Evolutionary conservation across 2,329 filamentous ascomycete genomes (phyloP).

Genomic region (Neurospora sp.): DNA sequence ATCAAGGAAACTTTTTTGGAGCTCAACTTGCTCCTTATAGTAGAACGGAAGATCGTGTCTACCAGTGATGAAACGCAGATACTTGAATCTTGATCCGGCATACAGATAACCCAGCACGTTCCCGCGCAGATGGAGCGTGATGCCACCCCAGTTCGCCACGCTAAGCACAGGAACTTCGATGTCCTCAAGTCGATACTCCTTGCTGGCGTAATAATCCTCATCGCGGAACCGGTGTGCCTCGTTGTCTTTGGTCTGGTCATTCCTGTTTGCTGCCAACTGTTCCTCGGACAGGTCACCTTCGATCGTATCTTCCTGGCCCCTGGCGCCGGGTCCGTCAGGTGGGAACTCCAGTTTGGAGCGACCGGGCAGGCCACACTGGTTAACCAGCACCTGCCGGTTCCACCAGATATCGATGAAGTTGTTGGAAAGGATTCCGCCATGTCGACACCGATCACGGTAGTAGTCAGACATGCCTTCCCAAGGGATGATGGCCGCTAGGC

Average conservation of each 20-base stretch:
- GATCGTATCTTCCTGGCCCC: conserved; percentile 36
- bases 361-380: conserved; percentile 51
- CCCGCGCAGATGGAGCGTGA: conserved; percentile 56
- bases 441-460: conserved; percentile 47
- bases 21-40: conserved; percentile 56
- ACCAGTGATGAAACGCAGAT: conserved; percentile 58
- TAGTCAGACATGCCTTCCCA: conserved; percentile 46
- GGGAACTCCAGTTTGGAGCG: conserved; percentile 22
- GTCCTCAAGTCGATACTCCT: conserved; percentile 54
- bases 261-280: conserved; percentile 37
- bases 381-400: conserved; percentile 54
- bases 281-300: conserved; percentile 48
- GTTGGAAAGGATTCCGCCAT: conserved; percentile 52
- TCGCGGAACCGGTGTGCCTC: conserved; percentile 47
- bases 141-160: conserved; percentile 64
- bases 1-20: conserved; percentile 59
- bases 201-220: conserved; percentile 52
- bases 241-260: conserved; percentile 37
- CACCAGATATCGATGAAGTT: conserved; percentile 55
- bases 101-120: conserved; percentile 56
- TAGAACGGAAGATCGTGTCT: conserved; percentile 66
- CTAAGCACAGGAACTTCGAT: conserved; percentile 58
- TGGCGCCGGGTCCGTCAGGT: conserved; percentile 20
- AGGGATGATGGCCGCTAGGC: conserved; percentile 36
- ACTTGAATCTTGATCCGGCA: conserved; percentile 58